Percentiles rank a stretch among this genome's conserved stretches.
These are phyloP conservation scores for Beauveria scarabaeidicola DNA, from an alignment of 2,329 filamentous ascomycete species.

Conservation along the genomic window DNA sequence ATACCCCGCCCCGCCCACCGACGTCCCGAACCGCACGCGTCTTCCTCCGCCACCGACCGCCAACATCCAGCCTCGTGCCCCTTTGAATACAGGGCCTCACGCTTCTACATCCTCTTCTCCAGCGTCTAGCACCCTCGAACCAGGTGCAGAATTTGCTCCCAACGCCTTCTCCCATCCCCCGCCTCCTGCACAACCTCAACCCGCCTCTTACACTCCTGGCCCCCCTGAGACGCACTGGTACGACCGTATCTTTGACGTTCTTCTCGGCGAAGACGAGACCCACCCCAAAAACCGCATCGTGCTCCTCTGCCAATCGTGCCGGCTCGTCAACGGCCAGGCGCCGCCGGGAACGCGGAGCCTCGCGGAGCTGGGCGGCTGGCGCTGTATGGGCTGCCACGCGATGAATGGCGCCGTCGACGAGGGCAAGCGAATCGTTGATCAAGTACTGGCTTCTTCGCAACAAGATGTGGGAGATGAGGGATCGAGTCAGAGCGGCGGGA, in stretches of 20 bases:
- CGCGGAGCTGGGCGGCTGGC: constrained; percentile 78
- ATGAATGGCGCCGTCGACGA: constrained; percentile 78
- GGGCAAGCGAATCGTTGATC: constrained; percentile 60
- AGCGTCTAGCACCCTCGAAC: constrained; percentile 24
- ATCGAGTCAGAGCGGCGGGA: constrained; percentile 10
- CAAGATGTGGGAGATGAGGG: constrained; percentile 14
- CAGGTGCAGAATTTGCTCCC: constrained; percentile 60
- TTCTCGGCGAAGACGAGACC: constrained; percentile 92
- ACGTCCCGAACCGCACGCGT: constrained; percentile 30
- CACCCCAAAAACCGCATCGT: constrained; percentile 83
- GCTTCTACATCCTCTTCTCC: constrained; percentile 11
- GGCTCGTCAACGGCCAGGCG: constrained; percentile 90
- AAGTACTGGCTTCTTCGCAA: constrained; percentile 39
- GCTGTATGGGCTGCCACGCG: constrained; percentile 74
- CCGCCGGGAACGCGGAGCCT: constrained; percentile 73
- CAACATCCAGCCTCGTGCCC: constrained; percentile 44
- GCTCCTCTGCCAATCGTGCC: constrained; percentile 73
- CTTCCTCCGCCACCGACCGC: constrained; percentile 54
- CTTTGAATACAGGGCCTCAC: constrained; percentile 11
- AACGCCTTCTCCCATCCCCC: constrained; percentile 50
- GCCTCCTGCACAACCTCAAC: constrained; percentile 17
- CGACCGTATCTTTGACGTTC: constrained; percentile 82
- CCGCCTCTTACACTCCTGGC: neutral
- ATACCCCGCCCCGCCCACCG: constrained; percentile 18
- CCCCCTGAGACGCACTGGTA: constrained; percentile 66